Conservation (phyloP, 2,329 filamentous ascomycete genomes). For the Scolecobasidium constrictum region DNA sequence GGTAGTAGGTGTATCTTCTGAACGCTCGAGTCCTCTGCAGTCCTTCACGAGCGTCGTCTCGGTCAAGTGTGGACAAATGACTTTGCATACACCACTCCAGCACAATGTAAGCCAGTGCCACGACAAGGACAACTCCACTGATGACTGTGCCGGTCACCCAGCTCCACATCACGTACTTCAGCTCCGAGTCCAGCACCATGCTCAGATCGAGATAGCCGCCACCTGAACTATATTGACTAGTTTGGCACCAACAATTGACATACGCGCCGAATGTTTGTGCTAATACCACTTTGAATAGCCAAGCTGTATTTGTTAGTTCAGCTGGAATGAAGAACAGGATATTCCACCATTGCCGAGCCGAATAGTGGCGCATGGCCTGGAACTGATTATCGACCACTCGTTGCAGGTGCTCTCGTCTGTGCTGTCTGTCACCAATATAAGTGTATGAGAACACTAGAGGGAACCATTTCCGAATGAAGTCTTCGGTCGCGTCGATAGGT, state of each 20-base stretch:
- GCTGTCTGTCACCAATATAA: background rate
- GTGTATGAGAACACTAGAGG: background rate
- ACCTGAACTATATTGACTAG: conserved; percentile 1
- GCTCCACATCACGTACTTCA: conserved; percentile 3
- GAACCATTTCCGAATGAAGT: background rate
- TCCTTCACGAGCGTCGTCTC: conserved; percentile 6
- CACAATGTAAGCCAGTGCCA: conserved; percentile 9
- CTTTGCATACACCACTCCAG: conserved; percentile 11
- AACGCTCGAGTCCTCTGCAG: conserved; percentile 7
- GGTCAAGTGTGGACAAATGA: conserved; percentile 8
- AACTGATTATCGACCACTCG: background rate
- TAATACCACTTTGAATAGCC: conserved; percentile 7
- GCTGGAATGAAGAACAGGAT: conserved; percentile 8
- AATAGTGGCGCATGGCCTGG: conserved; percentile 1
- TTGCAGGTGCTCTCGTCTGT: conserved; percentile 3
- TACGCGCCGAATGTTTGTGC: conserved; percentile 10
- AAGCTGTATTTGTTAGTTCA: conserved; percentile 7
- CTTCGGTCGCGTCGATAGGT: background rate
- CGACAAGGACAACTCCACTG: conserved; percentile 6
- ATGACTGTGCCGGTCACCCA: conserved; percentile 8
- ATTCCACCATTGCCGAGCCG: conserved; percentile 8
- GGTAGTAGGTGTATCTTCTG: conserved; percentile 4
- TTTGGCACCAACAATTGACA: conserved; percentile 9
- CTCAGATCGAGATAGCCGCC: conserved; percentile 10
- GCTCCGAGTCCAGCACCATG: background rate